Percentiles rank a stretch among this genome's conserved stretches.
phyloP scores from a whole-genome alignment of 2,329 filamentous ascomycete genomes.

The Neonectria hederae region DNA sequence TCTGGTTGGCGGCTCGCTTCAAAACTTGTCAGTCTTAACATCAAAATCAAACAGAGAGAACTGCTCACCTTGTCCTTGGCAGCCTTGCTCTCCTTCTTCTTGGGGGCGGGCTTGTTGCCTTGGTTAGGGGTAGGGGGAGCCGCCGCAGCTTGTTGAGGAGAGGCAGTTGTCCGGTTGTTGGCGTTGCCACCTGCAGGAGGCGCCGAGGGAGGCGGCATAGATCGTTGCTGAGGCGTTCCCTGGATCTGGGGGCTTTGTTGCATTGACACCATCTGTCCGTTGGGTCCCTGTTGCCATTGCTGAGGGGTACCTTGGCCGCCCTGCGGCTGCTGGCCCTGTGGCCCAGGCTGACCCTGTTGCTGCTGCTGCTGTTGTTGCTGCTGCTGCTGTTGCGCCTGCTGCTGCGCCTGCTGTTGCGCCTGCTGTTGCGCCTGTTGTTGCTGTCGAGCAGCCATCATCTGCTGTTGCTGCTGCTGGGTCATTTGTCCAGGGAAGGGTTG shows the following conservation, averaged over 20 bases:
- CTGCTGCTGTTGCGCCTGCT: constrained; percentile 52
- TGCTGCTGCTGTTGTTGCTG: constrained; percentile 47
- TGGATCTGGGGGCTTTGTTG: constrained; percentile 61
- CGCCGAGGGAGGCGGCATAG: constrained; percentile 74
- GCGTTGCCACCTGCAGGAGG: constrained; percentile 58
- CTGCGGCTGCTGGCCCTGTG: constrained; percentile 45
- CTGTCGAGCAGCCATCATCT: constrained; percentile 64
- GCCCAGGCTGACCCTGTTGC: constrained; percentile 51
- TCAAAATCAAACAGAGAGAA: background rate
- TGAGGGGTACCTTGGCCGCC: constrained; percentile 47
- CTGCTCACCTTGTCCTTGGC: constrained; percentile 73
- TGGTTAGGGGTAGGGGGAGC: constrained; percentile 82
- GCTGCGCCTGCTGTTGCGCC: constrained; percentile 55
- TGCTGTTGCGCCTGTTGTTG: constrained; percentile 56
- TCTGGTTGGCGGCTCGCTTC: constrained; percentile 64
- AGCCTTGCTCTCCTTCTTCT: constrained; percentile 77
- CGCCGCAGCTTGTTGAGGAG: constrained; percentile 69
- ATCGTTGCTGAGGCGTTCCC: constrained; percentile 76
- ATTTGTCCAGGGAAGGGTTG: constrained; percentile 67
- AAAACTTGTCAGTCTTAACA: constrained; percentile 24
- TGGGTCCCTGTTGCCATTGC: constrained; percentile 54
- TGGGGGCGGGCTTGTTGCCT: constrained; percentile 75
- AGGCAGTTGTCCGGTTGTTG: constrained; percentile 66
- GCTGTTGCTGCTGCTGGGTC: constrained; percentile 62
- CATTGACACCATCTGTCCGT: constrained; percentile 54